phyloP scores from a whole-genome alignment of 1,284 basidiomycete species.

The Lentinula novae-zelandiae region DNA sequence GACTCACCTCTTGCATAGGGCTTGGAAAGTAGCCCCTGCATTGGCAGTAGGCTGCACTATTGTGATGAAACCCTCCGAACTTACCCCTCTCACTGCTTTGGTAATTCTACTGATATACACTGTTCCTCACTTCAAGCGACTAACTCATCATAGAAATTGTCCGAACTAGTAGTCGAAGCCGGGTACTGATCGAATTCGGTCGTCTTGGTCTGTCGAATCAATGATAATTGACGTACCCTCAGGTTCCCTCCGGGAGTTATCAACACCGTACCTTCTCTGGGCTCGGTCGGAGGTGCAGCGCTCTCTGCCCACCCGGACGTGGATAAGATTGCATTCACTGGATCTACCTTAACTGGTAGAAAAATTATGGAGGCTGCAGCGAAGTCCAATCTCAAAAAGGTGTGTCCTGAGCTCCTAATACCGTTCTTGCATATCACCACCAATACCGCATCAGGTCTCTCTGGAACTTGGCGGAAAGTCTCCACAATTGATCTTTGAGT shows the following conservation, averaged over 20 bases:
- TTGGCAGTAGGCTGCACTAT: constrained; percentile 86
- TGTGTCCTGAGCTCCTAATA: constrained; percentile 19
- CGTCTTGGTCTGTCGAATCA: background rate
- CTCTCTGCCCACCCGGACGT: constrained; percentile 75
- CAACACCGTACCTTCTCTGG: constrained; percentile 84
- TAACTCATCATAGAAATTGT: constrained; percentile 57
- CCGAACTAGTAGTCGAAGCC: constrained; percentile 75
- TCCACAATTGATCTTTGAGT: constrained; percentile 84
- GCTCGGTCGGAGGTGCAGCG: constrained; percentile 79
- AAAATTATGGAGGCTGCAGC: constrained; percentile 91
- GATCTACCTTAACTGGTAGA: constrained; percentile 85
- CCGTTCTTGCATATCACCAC: background rate
- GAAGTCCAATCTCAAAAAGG: constrained; percentile 91
- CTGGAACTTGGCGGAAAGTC: constrained; percentile 95
- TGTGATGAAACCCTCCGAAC: constrained; percentile 91
- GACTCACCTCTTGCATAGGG: constrained; percentile 39
- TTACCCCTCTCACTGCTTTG: constrained; percentile 55
- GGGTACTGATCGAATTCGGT: constrained; percentile 43
- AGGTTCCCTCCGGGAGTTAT: constrained; percentile 93
- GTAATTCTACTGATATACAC: background rate
- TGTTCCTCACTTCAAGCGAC: background rate
- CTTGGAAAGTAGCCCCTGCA: constrained; percentile 91
- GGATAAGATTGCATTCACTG: constrained; percentile 84
- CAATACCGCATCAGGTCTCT: constrained; percentile 54
- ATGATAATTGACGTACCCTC: constrained; percentile 8